These are phyloP conservation scores for Melanopsichium pennsylvanicum DNA, from an alignment of 1,284 basidiomycete genomes.

Conservation along the genomic window DNA sequence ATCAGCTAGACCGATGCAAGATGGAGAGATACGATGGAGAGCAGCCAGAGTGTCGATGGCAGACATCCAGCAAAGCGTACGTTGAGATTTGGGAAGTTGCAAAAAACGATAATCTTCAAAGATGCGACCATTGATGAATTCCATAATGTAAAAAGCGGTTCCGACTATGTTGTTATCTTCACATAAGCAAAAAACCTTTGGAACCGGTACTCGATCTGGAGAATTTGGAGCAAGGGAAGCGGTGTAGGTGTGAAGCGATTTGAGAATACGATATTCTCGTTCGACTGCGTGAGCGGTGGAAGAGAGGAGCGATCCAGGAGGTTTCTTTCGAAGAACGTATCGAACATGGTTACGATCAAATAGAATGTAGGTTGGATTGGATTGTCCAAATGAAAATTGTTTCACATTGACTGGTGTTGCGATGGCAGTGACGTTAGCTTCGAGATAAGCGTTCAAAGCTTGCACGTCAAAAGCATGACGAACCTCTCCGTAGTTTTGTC, in stretches of 20 bases:
- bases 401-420: conserved; percentile 78
- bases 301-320: conserved; percentile 83
- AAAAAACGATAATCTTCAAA: conserved; percentile 83
- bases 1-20: conserved; percentile 74
- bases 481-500: conserved; percentile 51
- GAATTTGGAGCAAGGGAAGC: conserved; percentile 1
- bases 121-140: conserved; percentile 85
- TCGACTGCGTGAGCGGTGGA: conserved; percentile 93
- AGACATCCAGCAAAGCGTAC: conserved; percentile 71
- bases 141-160: conserved; percentile 94
- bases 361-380: conserved; percentile 93
- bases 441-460: conserved; percentile 71
- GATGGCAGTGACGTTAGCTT: conserved; percentile 72
- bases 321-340: conserved; percentile 92
- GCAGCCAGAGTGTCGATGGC: conserved; percentile 73
- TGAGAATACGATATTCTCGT: conserved; percentile 83
- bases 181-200: conserved; percentile 80
- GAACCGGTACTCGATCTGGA: conserved; percentile 76
- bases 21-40: conserved; percentile 77
- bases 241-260: conserved; percentile 68
- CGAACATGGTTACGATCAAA: conserved; percentile 70
- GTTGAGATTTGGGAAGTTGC: conserved; percentile 68
- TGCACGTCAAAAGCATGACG: conserved; percentile 46
- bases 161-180: conserved; percentile 77
- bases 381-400: conserved; percentile 80